Base-by-base conservation (phyloP, 495 filamentous ascomycete genomes). In the Trichoderma virens region DNA sequence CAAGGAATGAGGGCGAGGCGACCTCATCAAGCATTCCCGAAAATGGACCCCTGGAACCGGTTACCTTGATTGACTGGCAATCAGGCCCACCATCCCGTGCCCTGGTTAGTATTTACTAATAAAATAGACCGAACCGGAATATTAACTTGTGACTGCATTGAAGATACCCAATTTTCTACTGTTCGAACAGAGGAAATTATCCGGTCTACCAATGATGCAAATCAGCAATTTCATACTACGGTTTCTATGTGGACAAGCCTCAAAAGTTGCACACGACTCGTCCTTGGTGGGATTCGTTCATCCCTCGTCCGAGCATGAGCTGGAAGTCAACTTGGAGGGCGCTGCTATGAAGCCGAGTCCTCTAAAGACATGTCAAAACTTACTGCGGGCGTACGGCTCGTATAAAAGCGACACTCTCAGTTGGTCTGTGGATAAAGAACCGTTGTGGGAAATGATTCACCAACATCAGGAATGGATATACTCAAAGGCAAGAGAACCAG, bases 381-480 rank as follows among this genome's bases (percentile, higher is more conserved):
- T 56, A 30, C 18, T 28, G 51, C 51, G 20, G 4, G 25, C 51
- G 13, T 56, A 56, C 47, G 25, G 27, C 25, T 6, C 25, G 23
- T 30, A 2, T 14, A 56, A 28, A 2, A 30, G 20, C 6, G 25
- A 30, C 25, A 6, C 0, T 0, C 13, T 18, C 25, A 16, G 51
- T 13, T 6, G 28, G 3, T 5, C 51, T 28, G 27, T 28, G 13
- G 51, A 56, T 28, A 28, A 56, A 16, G 51, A 56, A 30, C 25
- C 23, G 3, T 56, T 56, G 25, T 56, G 51, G 51, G 25, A 30
- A 18, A 14, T 56, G 25, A 56, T 56, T 11, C 51, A 56, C 16
- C 51, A 56, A 25, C 51, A 56, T 31, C 51, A 56, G 13, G 51
- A 56, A 27, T 56, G 51, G 51, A 56, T 56, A 28, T 56, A 56